Evolutionary conservation across 2,329 filamentous ascomycete genomes (phyloP), one percentile per base, ranked within the genome.

Genomic region (Neobulgaria alba): DNA sequence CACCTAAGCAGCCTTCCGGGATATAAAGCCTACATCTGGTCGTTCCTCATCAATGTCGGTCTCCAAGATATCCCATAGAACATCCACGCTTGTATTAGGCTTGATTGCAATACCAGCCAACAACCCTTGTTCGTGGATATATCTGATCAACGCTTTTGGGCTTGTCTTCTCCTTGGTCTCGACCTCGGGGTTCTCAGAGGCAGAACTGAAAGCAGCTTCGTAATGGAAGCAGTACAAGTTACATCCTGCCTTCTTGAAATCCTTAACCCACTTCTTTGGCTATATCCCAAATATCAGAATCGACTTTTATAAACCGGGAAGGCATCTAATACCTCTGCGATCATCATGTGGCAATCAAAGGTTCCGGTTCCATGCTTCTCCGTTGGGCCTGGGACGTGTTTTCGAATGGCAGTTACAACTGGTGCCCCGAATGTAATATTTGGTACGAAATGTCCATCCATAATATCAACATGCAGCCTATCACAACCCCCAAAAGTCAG

Each of bases 311-410:
- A n/a, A n/a, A n/a, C n/a, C 15, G 26, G n/a, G n/a, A n/a, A n/a
- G n/a, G n/a, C n/a, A n/a, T n/a, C n/a, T n/a, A n/a, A 9, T 72
- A 90, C 86, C 82, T 98, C 90, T 57, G 87, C 80, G 61, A 98
- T 94, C 92, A 98, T 98, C 92, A 98, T 96, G 67, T 98, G 92
- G 73, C 92, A 98, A 66, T 98, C 92, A 62, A 98, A 98, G 10
- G 90, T 96, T 47, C 92, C 92, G 55, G 81, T 84, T 39, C 85
- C 88, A 52, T 82, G 71, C 23, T 73, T 73, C 38, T 73, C 68
- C 30, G 71, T 71, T 3, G 88, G 89, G 53, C 74, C 73, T 42
- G 86, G 81, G 56, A 98, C 89, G 57, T 95, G 85, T 33, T 76
- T 72, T 48, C 92, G 80, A 57, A 98, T 92, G 70, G 90, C 94